Percentiles rank a stretch among this genome's conserved stretches.
These are phyloP conservation scores for Ceratocystis eucalypticola DNA, from an alignment of 2,329 filamentous ascomycete genomes.

Conservation along the genomic window DNA sequence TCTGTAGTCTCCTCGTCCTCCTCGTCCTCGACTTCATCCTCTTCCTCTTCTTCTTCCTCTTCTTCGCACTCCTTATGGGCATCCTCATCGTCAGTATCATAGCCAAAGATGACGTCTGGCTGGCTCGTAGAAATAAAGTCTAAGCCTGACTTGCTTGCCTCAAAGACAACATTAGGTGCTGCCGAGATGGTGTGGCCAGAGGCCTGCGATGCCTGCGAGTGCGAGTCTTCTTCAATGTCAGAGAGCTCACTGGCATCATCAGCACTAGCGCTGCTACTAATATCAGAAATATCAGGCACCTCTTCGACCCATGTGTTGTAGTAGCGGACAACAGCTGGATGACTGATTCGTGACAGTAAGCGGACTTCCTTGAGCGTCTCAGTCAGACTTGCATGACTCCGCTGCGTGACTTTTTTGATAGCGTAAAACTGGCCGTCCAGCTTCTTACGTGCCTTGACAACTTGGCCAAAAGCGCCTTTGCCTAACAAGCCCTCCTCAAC, in stretches of 20 bases:
- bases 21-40: constrained; percentile 29
- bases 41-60: constrained; percentile 26
- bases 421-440: constrained; percentile 88
- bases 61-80: constrained; percentile 27
- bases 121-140: constrained; percentile 60
- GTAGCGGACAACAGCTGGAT: constrained; percentile 76
- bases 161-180: constrained; percentile 32
- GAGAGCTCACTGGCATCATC: constrained; percentile 39
- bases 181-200: constrained; percentile 27
- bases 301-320: constrained; percentile 93
- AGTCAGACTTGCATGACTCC: constrained; percentile 56
- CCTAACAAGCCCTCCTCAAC: constrained; percentile 79
- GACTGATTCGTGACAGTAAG: constrained; percentile 80
- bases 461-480: constrained; percentile 89
- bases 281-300: constrained; percentile 30
- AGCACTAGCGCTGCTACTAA: constrained; percentile 37
- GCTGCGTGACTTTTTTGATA: constrained; percentile 88
- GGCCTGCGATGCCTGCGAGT: neutral
- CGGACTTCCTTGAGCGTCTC: constrained; percentile 78
- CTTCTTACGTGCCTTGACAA: constrained; percentile 89
- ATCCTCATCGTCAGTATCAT: constrained; percentile 33
- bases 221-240: constrained; percentile 26
- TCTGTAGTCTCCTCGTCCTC: constrained; percentile 25
- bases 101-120: constrained; percentile 64
- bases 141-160: constrained; percentile 55